Base-by-base conservation (phyloP, 805 yeast species). In the Jamesozyma lodderae region DNA sequence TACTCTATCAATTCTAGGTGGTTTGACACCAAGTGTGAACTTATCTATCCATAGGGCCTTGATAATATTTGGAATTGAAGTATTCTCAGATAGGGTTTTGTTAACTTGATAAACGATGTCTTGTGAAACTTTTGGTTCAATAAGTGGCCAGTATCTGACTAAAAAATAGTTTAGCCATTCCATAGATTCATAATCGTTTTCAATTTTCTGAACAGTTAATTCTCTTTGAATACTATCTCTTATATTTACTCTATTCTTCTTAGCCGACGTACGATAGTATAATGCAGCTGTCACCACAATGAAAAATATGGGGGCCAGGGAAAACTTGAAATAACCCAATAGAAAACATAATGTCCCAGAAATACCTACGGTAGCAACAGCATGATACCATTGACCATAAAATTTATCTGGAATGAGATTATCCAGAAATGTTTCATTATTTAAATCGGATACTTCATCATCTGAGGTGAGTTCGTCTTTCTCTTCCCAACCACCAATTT, bases 341-440 rank as follows among this genome's bases (percentile, higher is more conserved):
- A 80, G 44, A 78, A 88, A 87, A 6, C 94, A 82, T 13, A 81
- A 56, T 13, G 81, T 57, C 0, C 81, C 85, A 5, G 81, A 83
- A 15, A 71, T 57, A 20, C 79, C 64, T 41, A 85, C 65, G 22
- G 77, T 68, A 0, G 73, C 95, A n/a, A 79, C 79, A 37, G 80
- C 79, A 59, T 90, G 96, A 57, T 79, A 92, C 97, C 97, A 92
- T 53, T 92, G 96, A 36, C 97, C 97, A 50, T 81, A 83, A n/a
- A 75, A 73, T 33, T 64, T 68, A 18, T 83, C 79, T 9, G 92
- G 90, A 37, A 90, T 63, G 51, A 79, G 74, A 41, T 74, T 69
- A 52, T 86, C 96, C 41, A 87, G 64, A 30, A 82, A 53, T 0
- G 96, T 83, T 14, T 85, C 76, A 14, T 74, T 70, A 16, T 79